phyloP scores from a whole-genome alignment of 2,329 filamentous ascomycete genomes.

The Trichoderma sp. region DNA sequence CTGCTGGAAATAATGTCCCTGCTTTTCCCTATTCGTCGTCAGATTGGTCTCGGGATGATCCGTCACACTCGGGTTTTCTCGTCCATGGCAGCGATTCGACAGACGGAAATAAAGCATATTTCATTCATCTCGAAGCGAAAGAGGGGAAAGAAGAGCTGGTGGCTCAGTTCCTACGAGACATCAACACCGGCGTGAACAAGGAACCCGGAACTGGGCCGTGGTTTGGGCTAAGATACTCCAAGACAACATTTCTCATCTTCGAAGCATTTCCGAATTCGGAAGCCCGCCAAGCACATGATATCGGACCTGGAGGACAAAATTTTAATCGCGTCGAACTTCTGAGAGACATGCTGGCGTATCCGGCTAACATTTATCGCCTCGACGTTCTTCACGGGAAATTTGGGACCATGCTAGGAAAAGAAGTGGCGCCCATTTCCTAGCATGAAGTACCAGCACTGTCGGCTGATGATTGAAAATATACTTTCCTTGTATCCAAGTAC shows the following conservation, averaged over 20 bases:
- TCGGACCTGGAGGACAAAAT: not conserved
- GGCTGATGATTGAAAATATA: not conserved
- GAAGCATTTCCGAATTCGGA: not conserved
- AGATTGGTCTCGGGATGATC: not conserved
- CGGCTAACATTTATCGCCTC: not conserved
- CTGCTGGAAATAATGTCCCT: not conserved
- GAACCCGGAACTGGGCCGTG: not conserved
- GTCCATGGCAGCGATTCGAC: not conserved
- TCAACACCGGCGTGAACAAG: not conserved
- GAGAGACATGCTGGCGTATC: not conserved
- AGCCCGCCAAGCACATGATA: not conserved
- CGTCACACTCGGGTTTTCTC: not conserved
- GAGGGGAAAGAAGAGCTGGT: not conserved
- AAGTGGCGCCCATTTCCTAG: not conserved
- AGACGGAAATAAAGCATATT: not conserved
- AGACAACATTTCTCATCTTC: not conserved
- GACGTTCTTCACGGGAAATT: not conserved
- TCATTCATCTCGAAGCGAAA: not conserved
- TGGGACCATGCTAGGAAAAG: not conserved
- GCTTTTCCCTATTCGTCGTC: not conserved
- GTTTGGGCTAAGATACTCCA: not conserved
- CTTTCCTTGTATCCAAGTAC: not conserved
- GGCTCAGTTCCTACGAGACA: not conserved
- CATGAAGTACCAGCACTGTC: rapidly evolving
- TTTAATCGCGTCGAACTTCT: not conserved